Evolutionary conservation across 2,329 filamentous ascomycete species (phyloP).

Genomic region (Pseudogymnoascus sp.): DNA sequence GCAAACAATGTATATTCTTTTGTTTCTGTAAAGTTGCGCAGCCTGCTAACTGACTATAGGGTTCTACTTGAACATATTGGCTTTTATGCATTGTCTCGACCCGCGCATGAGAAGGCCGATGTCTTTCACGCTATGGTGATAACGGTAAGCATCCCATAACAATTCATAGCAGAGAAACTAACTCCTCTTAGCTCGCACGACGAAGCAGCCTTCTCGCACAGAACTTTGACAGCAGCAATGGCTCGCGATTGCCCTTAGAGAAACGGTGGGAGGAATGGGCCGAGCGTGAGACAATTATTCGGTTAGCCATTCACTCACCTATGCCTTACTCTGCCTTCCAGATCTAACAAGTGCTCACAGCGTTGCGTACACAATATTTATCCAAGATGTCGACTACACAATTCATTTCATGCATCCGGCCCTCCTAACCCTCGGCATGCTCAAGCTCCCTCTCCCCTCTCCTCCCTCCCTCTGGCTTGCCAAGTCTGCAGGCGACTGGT

Average conservation of each 20-base stretch:
- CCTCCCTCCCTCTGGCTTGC: conserved; percentile 20
- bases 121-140: conserved; percentile 22
- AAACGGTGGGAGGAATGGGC: conserved; percentile 22
- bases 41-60: conserved; percentile 9
- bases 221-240: conserved; percentile 13
- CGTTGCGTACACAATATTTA: conserved; percentile 21
- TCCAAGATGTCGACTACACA: conserved; percentile 21
- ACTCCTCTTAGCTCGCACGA: conserved; percentile 12
- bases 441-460: conserved; percentile 21
- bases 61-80: conserved; percentile 21
- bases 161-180: not conserved
- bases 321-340: not conserved
- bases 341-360: conserved; percentile 9
- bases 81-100: conserved; percentile 19
- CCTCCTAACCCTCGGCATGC: conserved; percentile 19
- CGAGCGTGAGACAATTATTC: conserved; percentile 20
- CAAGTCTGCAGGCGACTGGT: conserved; percentile 18
- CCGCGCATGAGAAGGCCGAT: conserved; percentile 22
- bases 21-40: not conserved
- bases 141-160: conserved; percentile 15
- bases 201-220: conserved; percentile 21
- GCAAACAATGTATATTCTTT: conserved; percentile 17
- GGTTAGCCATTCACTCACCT: conserved; percentile 12
- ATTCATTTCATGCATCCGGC: conserved; percentile 22
- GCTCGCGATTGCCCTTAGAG: conserved; percentile 17